Evolutionary conservation across 768 basidiomycete species (phyloP).

Genomic region (Mycena capillaripes): DNA sequence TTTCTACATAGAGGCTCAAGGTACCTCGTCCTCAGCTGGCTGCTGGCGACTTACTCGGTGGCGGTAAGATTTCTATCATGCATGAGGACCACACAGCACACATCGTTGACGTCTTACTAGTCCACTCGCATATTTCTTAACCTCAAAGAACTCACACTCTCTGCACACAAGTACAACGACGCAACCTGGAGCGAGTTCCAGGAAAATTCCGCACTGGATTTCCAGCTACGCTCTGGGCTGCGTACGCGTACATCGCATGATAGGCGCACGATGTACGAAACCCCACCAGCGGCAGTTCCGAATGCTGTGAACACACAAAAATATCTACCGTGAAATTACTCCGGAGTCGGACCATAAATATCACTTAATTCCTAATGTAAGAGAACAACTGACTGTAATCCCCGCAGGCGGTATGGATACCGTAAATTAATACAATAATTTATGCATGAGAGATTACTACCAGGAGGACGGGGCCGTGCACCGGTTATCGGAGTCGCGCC

Average conservation of each 20-base stretch:
- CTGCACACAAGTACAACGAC: neutral
- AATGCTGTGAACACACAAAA: neutral
- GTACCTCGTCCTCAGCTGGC: neutral
- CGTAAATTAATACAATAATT: neutral
- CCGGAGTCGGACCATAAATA: neutral
- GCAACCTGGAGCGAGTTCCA: neutral
- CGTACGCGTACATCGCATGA: neutral
- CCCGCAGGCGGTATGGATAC: too few relatives aligned
- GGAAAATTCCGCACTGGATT: neutral
- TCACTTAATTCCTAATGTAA: too few relatives aligned
- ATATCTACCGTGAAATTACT: neutral
- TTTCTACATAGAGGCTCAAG: neutral
- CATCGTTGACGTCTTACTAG: too few relatives aligned
- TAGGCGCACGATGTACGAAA: neutral
- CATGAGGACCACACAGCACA: neutral
- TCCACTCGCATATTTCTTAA: too few relatives aligned
- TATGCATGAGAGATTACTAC: neutral
- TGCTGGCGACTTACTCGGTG: conserved; percentile 7
- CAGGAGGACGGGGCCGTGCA: too few relatives aligned
- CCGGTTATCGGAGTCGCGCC: too few relatives aligned
- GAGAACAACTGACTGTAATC: neutral
- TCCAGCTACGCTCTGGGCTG: neutral
- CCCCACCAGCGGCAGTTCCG: neutral
- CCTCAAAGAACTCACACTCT: too few relatives aligned
- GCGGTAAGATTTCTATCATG: neutral